Conservation (phyloP, 2,329 filamentous ascomycete genomes). For the Lecanicillium sp. region DNA sequence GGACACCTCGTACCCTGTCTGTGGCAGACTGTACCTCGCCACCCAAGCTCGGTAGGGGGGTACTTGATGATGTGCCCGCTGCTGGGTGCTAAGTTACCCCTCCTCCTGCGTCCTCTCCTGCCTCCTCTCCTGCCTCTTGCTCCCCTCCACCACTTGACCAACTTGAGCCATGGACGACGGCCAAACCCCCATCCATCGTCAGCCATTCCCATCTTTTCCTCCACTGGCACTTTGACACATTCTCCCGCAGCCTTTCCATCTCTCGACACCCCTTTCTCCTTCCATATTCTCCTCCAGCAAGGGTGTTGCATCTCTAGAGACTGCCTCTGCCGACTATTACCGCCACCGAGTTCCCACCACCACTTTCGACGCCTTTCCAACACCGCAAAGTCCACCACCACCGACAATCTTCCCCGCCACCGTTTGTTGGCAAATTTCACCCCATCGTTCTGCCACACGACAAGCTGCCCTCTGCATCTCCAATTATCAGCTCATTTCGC, state of each 20-base stretch:
- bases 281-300: not conserved
- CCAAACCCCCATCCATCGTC: not conserved
- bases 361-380: not conserved
- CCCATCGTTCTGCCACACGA: not conserved
- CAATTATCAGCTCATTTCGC: not conserved
- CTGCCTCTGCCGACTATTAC: too few species aligned
- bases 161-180: too few species aligned
- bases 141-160: too few species aligned
- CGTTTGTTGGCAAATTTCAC: not conserved
- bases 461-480: not conserved
- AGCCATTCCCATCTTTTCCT: constrained; percentile 4
- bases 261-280: not conserved
- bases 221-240: not conserved
- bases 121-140: too few species aligned
- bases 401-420: constrained; percentile 1
- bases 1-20: too few species aligned
- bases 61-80: too few species aligned
- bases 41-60: too few species aligned
- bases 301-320: too few species aligned
- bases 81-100: too few species aligned
- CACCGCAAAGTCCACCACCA: too few species aligned
- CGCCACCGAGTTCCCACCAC: not conserved
- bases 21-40: too few species aligned
- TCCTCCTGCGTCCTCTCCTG: too few species aligned
- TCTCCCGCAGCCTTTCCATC: not conserved